These are phyloP conservation scores for Mollisia scopiformis DNA, from an alignment of 2,329 filamentous ascomycete genomes.

Conservation along the genomic window DNA sequence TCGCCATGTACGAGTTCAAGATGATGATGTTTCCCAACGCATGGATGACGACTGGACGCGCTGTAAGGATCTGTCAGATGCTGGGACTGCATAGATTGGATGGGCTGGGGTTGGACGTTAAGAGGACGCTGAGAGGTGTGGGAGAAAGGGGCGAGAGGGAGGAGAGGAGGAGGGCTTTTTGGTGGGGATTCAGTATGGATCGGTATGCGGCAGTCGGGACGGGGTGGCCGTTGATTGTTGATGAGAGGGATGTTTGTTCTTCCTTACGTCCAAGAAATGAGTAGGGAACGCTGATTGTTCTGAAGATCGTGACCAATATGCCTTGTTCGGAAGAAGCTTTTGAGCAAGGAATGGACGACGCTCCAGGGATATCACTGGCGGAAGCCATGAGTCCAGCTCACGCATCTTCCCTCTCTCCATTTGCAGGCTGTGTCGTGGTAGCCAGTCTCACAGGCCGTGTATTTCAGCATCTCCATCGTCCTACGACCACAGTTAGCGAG, in stretches of 20 bases:
- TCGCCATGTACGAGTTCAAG: conserved; percentile 87
- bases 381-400: conserved; percentile 71
- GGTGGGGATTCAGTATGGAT: conserved; percentile 87
- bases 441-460: conserved; percentile 87
- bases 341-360: conserved; percentile 72
- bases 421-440: conserved; percentile 78
- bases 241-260: conserved; percentile 70
- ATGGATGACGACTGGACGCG: conserved; percentile 88
- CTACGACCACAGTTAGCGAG: conserved; percentile 75
- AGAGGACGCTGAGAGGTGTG: conserved; percentile 81
- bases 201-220: conserved; percentile 92
- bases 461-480: conserved; percentile 86
- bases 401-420: conserved; percentile 70
- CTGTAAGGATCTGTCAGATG: conserved; percentile 80
- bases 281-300: not conserved
- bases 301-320: conserved; percentile 73
- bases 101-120: conserved; percentile 80
- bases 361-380: conserved; percentile 68
- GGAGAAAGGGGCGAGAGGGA: conserved; percentile 91
- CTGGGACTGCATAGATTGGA: conserved; percentile 87
- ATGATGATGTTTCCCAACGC: conserved; percentile 94
- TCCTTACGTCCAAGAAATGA: not conserved
- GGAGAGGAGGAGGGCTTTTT: conserved; percentile 86
- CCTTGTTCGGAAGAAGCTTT: conserved; percentile 83
- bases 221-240: conserved; percentile 90